Evolutionary conservation across 148 eudicot genomes (phyloP).

Genomic region (Dysphania ambrosioides): DNA sequence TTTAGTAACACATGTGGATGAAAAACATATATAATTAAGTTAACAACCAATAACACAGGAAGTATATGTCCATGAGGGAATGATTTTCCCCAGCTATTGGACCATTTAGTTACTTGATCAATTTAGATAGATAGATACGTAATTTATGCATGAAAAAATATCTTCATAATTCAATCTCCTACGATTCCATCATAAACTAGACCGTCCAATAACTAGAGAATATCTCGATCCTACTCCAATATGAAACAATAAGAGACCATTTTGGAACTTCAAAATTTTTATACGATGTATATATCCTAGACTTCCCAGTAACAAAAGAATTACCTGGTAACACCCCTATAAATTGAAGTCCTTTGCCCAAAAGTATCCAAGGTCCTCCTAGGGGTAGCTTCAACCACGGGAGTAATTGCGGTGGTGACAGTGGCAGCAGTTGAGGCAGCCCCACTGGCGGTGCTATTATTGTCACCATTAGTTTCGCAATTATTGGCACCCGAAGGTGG

Average conservation of each 20-base stretch:
- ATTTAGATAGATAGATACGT: not conserved
- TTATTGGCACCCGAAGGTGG: conserved; percentile 38
- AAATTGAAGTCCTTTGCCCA: conserved; percentile 91
- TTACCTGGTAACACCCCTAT: conserved; percentile 94
- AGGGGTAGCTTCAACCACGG: conserved; percentile 70
- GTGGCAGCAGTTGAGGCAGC: conserved; percentile 26
- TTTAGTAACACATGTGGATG: not conserved
- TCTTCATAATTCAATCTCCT: too few relatives aligned
- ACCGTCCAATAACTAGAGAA: not conserved
- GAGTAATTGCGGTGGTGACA: conserved; percentile 36
- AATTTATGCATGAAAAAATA: too few relatives aligned
- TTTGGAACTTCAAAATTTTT: too few relatives aligned
- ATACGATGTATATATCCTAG: too few relatives aligned
- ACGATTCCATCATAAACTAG: too few relatives aligned
- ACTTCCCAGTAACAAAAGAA: not conserved
- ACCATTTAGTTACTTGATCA: not conserved
- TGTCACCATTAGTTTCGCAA: conserved; percentile 42
- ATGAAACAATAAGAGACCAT: too few relatives aligned
- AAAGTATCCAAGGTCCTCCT: conserved; percentile 81
- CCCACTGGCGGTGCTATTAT: conserved; percentile 19
- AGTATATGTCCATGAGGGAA: not conserved
- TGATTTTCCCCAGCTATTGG: not conserved
- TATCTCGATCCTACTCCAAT: too few relatives aligned
- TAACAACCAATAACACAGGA: not conserved
- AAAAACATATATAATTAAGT: not conserved